These are phyloP conservation scores for Xylariaceae sp. DNA, from an alignment of 2,329 filamentous ascomycete species.

Conservation along the genomic window DNA sequence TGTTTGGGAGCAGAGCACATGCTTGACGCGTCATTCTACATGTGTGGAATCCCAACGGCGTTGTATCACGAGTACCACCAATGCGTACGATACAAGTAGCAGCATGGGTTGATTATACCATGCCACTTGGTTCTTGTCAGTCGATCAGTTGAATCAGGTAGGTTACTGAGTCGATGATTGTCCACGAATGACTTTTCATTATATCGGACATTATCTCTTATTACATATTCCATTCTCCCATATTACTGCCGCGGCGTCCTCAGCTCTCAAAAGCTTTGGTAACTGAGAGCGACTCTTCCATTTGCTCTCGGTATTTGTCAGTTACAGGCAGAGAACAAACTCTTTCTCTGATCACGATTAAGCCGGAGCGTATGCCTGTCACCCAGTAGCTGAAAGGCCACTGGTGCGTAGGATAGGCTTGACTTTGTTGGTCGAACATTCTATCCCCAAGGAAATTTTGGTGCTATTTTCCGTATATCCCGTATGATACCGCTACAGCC, in stretches of 20 bases:
- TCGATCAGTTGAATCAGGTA: not conserved
- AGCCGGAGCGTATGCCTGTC: conserved; percentile 94
- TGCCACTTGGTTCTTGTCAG: no score
- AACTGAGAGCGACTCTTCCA: conserved; percentile 56
- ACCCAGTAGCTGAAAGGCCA: conserved; percentile 70
- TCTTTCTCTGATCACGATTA: conserved; percentile 74
- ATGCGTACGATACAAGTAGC: not conserved
- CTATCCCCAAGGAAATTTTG: not conserved
- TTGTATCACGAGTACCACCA: not conserved
- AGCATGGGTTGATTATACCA: not conserved
- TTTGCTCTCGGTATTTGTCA: conserved; percentile 79
- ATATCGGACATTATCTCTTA: not conserved
- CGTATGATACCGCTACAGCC: no score
- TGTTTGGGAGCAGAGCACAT: not conserved
- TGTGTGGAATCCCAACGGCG: not conserved
- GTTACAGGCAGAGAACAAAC: conserved; percentile 68
- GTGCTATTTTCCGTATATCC: not conserved
- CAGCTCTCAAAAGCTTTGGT: conserved; percentile 45
- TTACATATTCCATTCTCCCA: not conserved
- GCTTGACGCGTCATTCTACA: not conserved
- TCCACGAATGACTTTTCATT: not conserved
- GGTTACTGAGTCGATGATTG: conserved; percentile 1
- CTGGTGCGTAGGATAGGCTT: conserved; percentile 86
- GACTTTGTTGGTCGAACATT: conserved; percentile 90
- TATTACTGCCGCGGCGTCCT: conserved; percentile 50